These are phyloP conservation scores for Bipolaris gigantea DNA, from an alignment of 2,329 filamentous ascomycete genomes.

Conservation along the genomic window DNA sequence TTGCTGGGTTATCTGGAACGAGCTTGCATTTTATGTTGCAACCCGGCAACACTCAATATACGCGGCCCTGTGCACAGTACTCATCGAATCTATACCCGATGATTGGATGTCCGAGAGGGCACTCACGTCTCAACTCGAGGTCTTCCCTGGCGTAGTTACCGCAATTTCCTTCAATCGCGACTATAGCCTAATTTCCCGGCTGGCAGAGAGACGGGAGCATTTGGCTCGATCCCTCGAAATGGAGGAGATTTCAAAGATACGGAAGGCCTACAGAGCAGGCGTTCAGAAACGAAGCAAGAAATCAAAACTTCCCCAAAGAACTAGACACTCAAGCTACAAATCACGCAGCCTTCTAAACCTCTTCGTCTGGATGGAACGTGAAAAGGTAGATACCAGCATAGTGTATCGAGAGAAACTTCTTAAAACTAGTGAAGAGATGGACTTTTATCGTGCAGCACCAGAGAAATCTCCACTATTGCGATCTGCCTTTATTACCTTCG, in stretches of 20 bases:
- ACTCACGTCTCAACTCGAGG: constrained; percentile 8
- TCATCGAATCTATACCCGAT: constrained; percentile 15
- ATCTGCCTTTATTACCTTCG: constrained; percentile 15
- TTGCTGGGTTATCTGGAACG: constrained; percentile 15
- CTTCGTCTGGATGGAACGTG: background rate
- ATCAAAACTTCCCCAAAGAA: background rate
- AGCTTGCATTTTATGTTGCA: constrained; percentile 14
- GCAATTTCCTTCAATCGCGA: constrained; percentile 12
- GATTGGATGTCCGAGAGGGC: constrained; percentile 10
- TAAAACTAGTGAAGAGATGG: constrained; percentile 6
- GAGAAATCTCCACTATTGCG: constrained; percentile 1
- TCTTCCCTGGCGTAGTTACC: constrained; percentile 10
- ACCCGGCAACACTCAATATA: background rate
- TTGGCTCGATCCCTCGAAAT: constrained; percentile 4
- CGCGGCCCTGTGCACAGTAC: constrained; percentile 8
- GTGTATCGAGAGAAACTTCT: constrained; percentile 6
- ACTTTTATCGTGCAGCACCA: background rate
- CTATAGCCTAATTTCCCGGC: constrained; percentile 6
- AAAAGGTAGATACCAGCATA: constrained; percentile 7
- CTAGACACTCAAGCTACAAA: background rate
- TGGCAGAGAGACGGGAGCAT: background rate
- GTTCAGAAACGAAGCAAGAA: background rate
- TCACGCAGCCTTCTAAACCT: background rate
- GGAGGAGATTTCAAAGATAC: constrained; percentile 5
- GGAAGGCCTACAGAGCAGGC: background rate